Evolutionary conservation across 495 filamentous ascomycete species (phyloP).

Genomic region (Melanomma pulvis-pyrius): DNA sequence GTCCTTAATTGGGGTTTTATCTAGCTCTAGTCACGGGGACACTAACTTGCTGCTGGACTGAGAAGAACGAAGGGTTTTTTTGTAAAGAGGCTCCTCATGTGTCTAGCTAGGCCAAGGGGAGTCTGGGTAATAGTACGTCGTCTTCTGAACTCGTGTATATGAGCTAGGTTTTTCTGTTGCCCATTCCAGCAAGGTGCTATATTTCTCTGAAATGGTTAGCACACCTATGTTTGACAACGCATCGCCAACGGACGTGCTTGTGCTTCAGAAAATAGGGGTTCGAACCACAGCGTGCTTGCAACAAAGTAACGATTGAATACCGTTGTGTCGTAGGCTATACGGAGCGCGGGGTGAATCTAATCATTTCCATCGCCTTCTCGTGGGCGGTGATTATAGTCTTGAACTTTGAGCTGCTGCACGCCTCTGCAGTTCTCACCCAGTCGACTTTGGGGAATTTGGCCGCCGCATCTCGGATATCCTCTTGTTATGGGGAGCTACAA

Average conservation of each 20-base stretch:
- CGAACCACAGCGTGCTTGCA: neutral
- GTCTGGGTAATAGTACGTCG: neutral
- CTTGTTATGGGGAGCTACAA: too few species aligned
- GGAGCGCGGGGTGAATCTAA: neutral
- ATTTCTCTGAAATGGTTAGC: neutral
- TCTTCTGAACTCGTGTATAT: neutral
- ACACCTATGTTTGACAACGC: too few species aligned
- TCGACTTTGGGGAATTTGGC: neutral
- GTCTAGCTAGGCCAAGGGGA: neutral
- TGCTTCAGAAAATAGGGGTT: neutral
- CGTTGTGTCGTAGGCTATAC: neutral
- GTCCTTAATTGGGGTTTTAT: neutral
- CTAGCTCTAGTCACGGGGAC: too few species aligned
- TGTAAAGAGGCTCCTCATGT: neutral
- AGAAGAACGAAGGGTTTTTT: neutral
- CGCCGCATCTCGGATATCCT: neutral
- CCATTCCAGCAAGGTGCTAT: neutral
- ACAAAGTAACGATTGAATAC: neutral
- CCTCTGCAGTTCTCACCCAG: neutral
- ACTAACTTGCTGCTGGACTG: neutral
- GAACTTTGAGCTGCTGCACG: neutral
- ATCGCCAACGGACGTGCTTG: too few species aligned
- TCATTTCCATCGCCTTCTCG: neutral
- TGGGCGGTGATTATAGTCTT: neutral
- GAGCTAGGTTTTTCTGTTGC: neutral